These are phyloP conservation scores for Sporobolomyces roseus DNA, from an alignment of 768 basidiomycete species.

Conservation along the genomic window DNA sequence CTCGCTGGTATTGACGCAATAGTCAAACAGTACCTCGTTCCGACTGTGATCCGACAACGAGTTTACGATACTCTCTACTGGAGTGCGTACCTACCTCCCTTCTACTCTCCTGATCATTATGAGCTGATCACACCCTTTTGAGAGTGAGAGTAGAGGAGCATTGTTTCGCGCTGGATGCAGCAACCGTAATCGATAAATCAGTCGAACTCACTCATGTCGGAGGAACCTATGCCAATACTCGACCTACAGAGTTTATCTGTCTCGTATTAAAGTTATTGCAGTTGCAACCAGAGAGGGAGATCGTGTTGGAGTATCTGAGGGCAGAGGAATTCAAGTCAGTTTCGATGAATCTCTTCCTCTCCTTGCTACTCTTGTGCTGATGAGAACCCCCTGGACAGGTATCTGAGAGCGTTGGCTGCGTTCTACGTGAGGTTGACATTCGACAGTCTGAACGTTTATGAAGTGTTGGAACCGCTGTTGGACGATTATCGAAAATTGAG, in stretches of 20 bases:
- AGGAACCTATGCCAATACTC: conserved; percentile 91
- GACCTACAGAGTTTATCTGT: conserved; percentile 89
- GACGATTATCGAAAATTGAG: conserved; percentile 91
- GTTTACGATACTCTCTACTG: conserved; percentile 93
- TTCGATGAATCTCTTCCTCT: conserved; percentile 45
- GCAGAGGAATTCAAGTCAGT: conserved; percentile 95
- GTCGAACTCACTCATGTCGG: conserved; percentile 76
- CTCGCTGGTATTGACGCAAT: not conserved
- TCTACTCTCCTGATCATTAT: not conserved
- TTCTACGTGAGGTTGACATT: conserved; percentile 96
- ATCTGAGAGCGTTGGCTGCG: conserved; percentile 84
- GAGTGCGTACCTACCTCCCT: conserved; percentile 52
- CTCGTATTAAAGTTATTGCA: conserved; percentile 89
- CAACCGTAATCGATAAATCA: conserved; percentile 87
- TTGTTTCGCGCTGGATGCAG: conserved; percentile 94
- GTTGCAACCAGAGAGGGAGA: conserved; percentile 97
- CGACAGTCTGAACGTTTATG: conserved; percentile 80
- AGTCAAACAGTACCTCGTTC: conserved; percentile 64
- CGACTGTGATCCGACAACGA: conserved; percentile 90
- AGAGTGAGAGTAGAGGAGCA: conserved; percentile 67
- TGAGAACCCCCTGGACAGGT: conserved; percentile 56
- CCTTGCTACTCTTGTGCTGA: conserved; percentile 6
- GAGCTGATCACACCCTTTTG: not conserved
- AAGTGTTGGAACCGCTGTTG: conserved; percentile 84
- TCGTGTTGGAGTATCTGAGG: conserved; percentile 85